Evolutionary conservation across 371 early-diverging fungal genomes (phyloP).

Genomic region (Chytridium lagenaria): DNA sequence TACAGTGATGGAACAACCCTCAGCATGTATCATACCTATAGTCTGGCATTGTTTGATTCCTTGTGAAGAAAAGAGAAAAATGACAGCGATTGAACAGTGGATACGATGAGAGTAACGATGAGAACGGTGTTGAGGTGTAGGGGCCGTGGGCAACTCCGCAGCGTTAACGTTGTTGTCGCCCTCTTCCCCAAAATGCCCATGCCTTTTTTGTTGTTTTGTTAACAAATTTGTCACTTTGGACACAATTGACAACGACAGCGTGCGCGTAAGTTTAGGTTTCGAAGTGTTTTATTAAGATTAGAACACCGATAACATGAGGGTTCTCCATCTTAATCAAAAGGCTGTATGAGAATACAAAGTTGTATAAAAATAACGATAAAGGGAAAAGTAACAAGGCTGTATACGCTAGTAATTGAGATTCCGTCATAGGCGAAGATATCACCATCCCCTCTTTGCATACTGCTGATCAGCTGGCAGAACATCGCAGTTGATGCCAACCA

Average conservation of each 20-base stretch:
- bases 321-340: no score
- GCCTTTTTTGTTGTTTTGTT: background rate
- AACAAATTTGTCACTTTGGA: background rate
- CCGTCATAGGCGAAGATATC: no score
- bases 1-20: no score
- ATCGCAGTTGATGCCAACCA: slow-evolving; percentile 92
- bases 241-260: background rate
- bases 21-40: background rate
- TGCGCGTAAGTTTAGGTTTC: no score
- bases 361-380: no score
- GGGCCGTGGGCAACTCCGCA: background rate
- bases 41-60: background rate
- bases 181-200: no score
- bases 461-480: slow-evolving; percentile 72
- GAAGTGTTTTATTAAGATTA: no score
- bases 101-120: background rate
- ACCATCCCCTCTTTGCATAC: slow-evolving; percentile 63
- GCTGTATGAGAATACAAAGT: no score
- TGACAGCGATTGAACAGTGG: background rate
- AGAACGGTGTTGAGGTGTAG: background rate
- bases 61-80: background rate
- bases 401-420: no score
- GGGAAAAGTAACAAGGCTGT: no score
- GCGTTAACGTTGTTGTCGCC: background rate
- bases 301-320: no score